phyloP scores from a whole-genome alignment of 192 early-diverging fungal genomes.

The Linderina pennispora region DNA sequence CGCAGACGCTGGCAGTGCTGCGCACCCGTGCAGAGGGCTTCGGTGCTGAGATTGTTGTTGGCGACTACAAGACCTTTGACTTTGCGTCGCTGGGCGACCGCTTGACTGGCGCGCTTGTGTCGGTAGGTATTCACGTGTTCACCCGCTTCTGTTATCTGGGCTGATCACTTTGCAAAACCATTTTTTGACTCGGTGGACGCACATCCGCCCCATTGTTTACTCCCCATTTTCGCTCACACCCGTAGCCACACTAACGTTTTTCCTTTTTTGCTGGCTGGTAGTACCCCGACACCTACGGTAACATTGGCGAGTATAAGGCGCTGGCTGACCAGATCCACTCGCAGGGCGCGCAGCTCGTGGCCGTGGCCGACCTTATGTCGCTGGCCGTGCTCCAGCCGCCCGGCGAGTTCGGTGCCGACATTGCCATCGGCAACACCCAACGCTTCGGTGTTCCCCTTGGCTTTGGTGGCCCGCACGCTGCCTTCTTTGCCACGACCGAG shows the following conservation, averaged over 20 bases:
- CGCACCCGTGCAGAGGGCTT: constrained; percentile 93
- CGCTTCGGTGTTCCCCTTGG: constrained; percentile 98
- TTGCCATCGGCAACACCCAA: constrained; percentile 96
- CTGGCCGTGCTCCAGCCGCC: constrained; percentile 88
- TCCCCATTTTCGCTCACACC: too few relatives aligned
- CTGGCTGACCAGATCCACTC: constrained; percentile 75
- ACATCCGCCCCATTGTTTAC: too few relatives aligned
- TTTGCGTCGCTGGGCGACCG: constrained; percentile 68
- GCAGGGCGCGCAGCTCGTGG: constrained; percentile 79
- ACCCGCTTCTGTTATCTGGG: too few relatives aligned
- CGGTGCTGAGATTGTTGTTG: constrained; percentile 85
- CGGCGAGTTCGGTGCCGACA: constrained; percentile 95
- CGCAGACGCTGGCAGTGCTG: constrained; percentile 92
- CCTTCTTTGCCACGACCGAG: constrained; percentile 94
- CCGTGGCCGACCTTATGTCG: constrained; percentile 91
- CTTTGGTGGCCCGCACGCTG: constrained; percentile 98
- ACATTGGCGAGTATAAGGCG: constrained; percentile 73
- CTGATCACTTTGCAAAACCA: too few relatives aligned
- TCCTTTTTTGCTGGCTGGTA: too few relatives aligned
- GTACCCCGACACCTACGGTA: constrained; percentile 93
- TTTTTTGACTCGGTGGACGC: too few relatives aligned
- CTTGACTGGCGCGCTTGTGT: constrained; percentile 81
- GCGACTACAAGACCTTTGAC: constrained; percentile 74
- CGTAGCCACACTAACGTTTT: not conserved
- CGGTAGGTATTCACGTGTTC: constrained; percentile 60